Evolutionary conservation across 495 filamentous ascomycete species (phyloP).

Genomic region (Talaromyces trachyspermus): DNA sequence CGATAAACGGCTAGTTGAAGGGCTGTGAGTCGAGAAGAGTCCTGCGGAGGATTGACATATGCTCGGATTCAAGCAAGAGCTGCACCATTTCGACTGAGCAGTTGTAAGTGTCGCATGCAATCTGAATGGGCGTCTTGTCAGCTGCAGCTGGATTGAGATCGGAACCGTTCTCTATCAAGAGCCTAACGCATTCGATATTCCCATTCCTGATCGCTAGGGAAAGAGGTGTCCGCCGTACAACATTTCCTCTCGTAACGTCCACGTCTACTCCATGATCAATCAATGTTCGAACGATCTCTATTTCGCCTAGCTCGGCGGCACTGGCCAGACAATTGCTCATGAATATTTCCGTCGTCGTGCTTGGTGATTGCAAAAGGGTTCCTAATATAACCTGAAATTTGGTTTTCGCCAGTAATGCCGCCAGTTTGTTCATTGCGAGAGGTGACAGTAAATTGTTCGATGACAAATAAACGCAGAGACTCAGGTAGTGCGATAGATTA

Average conservation of each 20-base stretch:
- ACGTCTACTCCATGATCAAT: constrained; percentile 11
- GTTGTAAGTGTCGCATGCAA: constrained; percentile 8
- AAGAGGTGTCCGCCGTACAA: constrained; percentile 7
- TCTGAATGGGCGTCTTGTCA: constrained; percentile 12
- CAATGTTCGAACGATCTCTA: background rate
- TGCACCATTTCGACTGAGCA: constrained; percentile 5
- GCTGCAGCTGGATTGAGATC: constrained; percentile 17
- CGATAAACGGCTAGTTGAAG: constrained; percentile 13
- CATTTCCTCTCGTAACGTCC: constrained; percentile 5
- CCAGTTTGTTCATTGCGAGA: background rate
- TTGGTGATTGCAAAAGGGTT: background rate
- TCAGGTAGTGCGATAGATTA: background rate
- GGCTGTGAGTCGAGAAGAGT: background rate
- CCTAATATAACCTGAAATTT: background rate
- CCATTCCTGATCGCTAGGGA: constrained; percentile 12
- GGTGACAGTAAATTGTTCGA: background rate
- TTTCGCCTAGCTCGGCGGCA: background rate
- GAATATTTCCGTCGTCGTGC: constrained; percentile 1
- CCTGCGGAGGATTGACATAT: constrained; percentile 11
- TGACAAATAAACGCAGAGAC: background rate
- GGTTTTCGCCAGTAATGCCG: background rate
- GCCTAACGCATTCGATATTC: background rate
- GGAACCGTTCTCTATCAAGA: constrained; percentile 14
- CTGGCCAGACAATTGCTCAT: background rate
- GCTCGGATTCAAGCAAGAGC: constrained; percentile 9